Evolutionary conservation across 2,329 filamentous ascomycete genomes (phyloP), one percentile per base, ranked within the genome.

Genomic region (Zymoseptoria crescenta): DNA sequence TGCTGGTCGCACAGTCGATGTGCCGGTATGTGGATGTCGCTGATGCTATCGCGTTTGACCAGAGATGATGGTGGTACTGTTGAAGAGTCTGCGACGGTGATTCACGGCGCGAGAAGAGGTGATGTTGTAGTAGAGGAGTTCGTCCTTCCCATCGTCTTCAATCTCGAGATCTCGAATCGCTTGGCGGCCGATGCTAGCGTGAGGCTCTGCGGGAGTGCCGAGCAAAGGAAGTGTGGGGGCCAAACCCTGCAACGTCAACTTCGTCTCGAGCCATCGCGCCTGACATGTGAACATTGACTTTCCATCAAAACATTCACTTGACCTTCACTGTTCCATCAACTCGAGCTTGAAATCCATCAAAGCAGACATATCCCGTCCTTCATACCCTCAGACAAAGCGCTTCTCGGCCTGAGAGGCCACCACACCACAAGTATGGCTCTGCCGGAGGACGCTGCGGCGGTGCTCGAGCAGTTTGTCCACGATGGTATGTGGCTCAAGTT

Each of bases 401-500:
- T 16, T 9, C 2, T 24, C 45, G 21, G 24, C 29, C 48, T 49
- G 16, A 7, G n/a, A n/a, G n/a, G n/a, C n/a, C n/a, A n/a, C n/a
- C n/a, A n/a, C 21, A 1, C 16, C 28, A 19, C 41, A 49, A 63
- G 51, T 28, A 57, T 82, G 75, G 74, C 78, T 16, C 72, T 74
- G 49, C 74, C 79, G 49, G 84, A 86, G 65, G 84, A 87, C 71
- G 82, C 83, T 53, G 83, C 87, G 58, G 79, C 87, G 64, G 85
- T 91, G 69, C 83, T 92, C 67, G 88, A 93, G 73, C 87, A 91
- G 73, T 92, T 88, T 80, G 84, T 87, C 78, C 75, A 87, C 67
- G 84, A 87, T 78, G 82, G 80, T 81, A 70, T 58, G 69, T n/a
- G 19, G 27, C 4, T 20, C 24, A 19, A 53, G 24, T 30, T 24